A percentile compares a stretch with the other conserved stretches of the same genome.
phyloP scores from a whole-genome alignment of 495 filamentous ascomycete species.

The Polyplosphaeria fusca region DNA sequence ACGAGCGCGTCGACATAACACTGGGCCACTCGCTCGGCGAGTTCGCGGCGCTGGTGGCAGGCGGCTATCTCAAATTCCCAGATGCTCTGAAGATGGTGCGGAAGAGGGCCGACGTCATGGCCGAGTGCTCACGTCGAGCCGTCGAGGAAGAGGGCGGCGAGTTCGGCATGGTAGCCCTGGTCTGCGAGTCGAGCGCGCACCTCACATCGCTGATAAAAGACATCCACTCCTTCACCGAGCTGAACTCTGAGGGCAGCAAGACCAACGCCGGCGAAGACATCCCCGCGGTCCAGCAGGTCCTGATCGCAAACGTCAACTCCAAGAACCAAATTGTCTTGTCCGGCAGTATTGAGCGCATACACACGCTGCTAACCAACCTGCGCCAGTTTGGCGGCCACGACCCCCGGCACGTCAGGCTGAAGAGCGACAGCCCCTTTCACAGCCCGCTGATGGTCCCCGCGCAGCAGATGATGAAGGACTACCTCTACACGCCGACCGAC shows the following conservation, averaged over 20 bases:
- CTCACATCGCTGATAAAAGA: conserved; percentile 63
- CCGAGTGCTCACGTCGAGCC: conserved; percentile 64
- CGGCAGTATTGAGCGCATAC: conserved; percentile 81
- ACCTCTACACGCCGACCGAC: conserved; percentile 50
- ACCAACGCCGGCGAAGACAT: conserved; percentile 62
- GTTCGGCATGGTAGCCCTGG: conserved; percentile 90
- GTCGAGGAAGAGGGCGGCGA: conserved; percentile 59
- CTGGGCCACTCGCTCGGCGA: conserved; percentile 95
- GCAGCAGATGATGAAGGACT: conserved; percentile 62
- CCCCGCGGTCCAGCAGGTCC: conserved; percentile 77
- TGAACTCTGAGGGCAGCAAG: conserved; percentile 59
- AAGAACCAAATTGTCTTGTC: conserved; percentile 95
- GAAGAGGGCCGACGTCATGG: conserved; percentile 80
- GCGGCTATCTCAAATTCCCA: conserved; percentile 68
- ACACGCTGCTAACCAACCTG: conserved; percentile 79
- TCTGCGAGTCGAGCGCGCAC: conserved; percentile 71
- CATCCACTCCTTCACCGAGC: conserved; percentile 77
- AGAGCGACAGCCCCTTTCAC: conserved; percentile 90
- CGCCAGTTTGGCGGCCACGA: conserved; percentile 92
- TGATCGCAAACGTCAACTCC: conserved; percentile 91
- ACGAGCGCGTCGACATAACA: conserved; percentile 69
- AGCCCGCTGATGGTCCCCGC: conserved; percentile 89
- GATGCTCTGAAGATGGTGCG: conserved; percentile 78
- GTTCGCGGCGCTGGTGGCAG: conserved; percentile 84
- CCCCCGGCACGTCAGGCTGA: conserved; percentile 80